Evolutionary conservation across 2,329 filamentous ascomycete species (phyloP), one percentile per base, ranked within the genome.

Genomic region (Fusarium virguliforme): DNA sequence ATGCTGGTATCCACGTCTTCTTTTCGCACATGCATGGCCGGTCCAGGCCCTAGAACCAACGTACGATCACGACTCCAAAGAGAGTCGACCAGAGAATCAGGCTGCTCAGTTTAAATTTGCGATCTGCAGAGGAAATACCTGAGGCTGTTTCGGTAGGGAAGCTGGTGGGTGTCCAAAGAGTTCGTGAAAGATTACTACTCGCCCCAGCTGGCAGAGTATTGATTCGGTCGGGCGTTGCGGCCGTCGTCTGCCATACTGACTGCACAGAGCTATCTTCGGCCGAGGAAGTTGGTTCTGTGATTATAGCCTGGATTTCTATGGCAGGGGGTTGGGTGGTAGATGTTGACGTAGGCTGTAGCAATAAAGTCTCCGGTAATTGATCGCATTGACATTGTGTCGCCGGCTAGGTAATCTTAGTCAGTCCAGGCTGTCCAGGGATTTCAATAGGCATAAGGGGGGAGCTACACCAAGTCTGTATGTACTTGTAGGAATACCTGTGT

Each of bases 181-280:
- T 60, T 34, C 41, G 22, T 12, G 57, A 60, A 60, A 60, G 43
- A 60, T 60, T 60, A 35, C 34, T 51, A 50, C 57, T 30, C 40
- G 35, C 41, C 57, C 46, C 24, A 41, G 43, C 37, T 40, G 32
- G 43, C 30, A 34, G 57, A 32, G 57, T 60, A 43, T 40, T 60
- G 57, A 59, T 34, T 35, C 43, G 38, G 41, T 40, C 32, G 55
- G 40, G 40, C 9, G 55, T 35, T 9, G 55, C 24, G 55, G 28
- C 32, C 43, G 26, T 41, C 41, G 38, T 48, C 55, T 13, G 41
- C 55, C 38, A 48, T 41, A 35, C 34, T 35, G 34, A 35, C 34
- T 35, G 34, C 34, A 35, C 34, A 35, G 34, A 35, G 34, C 34
- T 13, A 35, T 35, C 34, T 35, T 35, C 10, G 12, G 6, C 34